Conservation (phyloP, 805 yeast genomes). For the Tetrapisispora pingtungensis region DNA sequence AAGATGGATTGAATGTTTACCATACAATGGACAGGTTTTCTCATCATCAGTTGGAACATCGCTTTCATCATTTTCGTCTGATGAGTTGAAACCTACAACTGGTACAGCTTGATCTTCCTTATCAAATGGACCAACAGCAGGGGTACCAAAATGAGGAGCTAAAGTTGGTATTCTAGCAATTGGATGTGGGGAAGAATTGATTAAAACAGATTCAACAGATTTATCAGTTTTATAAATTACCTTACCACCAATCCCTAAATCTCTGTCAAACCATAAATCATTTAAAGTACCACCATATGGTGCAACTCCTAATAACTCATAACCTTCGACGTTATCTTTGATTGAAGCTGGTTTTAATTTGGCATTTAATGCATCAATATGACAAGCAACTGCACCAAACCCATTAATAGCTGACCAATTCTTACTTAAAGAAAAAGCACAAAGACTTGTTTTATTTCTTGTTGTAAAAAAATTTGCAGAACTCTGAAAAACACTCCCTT, state of each 20-base stretch:
- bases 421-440: slow-evolving; percentile 61
- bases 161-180: slow-evolving; percentile 75
- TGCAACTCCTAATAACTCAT: slow-evolving; percentile 70
- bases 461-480: slow-evolving; percentile 52
- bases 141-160: slow-evolving; percentile 80
- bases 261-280: slow-evolving; percentile 73
- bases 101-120: slow-evolving; percentile 72
- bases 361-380: slow-evolving; percentile 62
- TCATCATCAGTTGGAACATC: slow-evolving; percentile 48
- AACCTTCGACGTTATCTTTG: slow-evolving; percentile 57
- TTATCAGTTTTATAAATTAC: slow-evolving; percentile 41
- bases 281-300: slow-evolving; percentile 69
- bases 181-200: slow-evolving; percentile 54
- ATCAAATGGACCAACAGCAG: slow-evolving; percentile 62
- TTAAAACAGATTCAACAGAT: slow-evolving; percentile 35
- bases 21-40: slow-evolving; percentile 52
- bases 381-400: slow-evolving; percentile 64
- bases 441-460: slow-evolving; percentile 57
- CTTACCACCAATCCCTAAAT: slow-evolving; percentile 75
- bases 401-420: slow-evolving; percentile 57
- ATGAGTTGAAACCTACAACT: slow-evolving; percentile 48
- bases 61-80: slow-evolving; percentile 13
- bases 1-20: slow-evolving; percentile 56
- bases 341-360: slow-evolving; percentile 63
- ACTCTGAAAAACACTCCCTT: too few relatives aligned